Evolutionary conservation across 805 yeast species (phyloP).

Genomic region (Candida saitoana): DNA sequence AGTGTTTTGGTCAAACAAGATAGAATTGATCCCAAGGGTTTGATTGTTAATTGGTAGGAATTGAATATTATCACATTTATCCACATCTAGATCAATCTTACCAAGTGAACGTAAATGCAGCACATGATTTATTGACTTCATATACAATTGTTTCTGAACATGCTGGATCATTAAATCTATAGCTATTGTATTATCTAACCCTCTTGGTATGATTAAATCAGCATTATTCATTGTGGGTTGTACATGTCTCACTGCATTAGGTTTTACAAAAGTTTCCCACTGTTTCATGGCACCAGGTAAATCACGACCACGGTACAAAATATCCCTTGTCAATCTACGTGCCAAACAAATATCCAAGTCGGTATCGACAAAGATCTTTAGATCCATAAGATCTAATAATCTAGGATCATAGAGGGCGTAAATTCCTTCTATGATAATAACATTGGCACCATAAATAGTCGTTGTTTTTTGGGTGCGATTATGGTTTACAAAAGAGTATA

Average conservation of each 20-base stretch:
- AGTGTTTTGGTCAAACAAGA: conserved; percentile 53
- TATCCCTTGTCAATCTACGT: conserved; percentile 82
- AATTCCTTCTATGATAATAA: conserved; percentile 87
- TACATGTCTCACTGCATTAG: conserved; percentile 75
- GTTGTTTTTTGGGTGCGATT: conserved; percentile 60
- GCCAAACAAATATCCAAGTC: conserved; percentile 91
- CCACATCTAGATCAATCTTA: conserved; percentile 24
- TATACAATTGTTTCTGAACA: conserved; percentile 62
- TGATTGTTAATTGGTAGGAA: conserved; percentile 58
- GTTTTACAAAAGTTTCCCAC: conserved; percentile 90
- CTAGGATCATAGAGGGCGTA: conserved; percentile 73
- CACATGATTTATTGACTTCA: conserved; percentile 67
- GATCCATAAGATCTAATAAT: conserved; percentile 70
- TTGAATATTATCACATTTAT: conserved; percentile 26
- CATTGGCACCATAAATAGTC: conserved; percentile 89
- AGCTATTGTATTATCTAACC: conserved; percentile 78
- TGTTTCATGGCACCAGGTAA: conserved; percentile 77
- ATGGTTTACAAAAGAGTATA: conserved; percentile 66
- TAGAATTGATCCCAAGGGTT: conserved; percentile 65
- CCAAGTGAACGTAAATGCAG: conserved; percentile 59
- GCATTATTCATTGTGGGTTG: conserved; percentile 75
- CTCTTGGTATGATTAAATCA: conserved; percentile 87
- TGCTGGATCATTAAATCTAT: conserved; percentile 76
- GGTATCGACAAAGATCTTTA: conserved; percentile 88
- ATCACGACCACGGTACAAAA: conserved; percentile 81